A percentile compares a stretch with the other conserved stretches of the same genome.
Evolutionary conservation across 2,329 filamentous ascomycete species (phyloP).

Genomic region (Cladosporium sp.): DNA sequence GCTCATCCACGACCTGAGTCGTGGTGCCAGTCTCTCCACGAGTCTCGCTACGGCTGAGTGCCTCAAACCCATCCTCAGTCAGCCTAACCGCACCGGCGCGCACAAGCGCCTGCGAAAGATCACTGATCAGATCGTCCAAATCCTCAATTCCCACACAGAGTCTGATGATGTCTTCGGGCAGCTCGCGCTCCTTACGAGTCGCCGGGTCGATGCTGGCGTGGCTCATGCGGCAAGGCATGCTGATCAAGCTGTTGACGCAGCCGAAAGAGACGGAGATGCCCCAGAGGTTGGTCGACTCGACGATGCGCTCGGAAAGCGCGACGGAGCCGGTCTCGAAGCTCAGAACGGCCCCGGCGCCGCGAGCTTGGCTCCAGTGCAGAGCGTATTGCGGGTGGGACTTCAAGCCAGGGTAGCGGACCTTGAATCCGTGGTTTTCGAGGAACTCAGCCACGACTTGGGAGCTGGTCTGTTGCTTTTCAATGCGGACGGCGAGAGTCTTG

Average conservation of each 20-base stretch:
- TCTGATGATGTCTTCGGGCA: slow-evolving; percentile 96
- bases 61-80: slow-evolving; percentile 76
- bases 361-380: slow-evolving; percentile 91
- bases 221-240: slow-evolving; percentile 99
- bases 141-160: slow-evolving; percentile 97
- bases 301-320: slow-evolving; percentile 80
- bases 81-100: slow-evolving; percentile 91
- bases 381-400: slow-evolving; percentile 96
- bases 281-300: slow-evolving; percentile 87
- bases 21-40: slow-evolving; percentile 28
- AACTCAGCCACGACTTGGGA: slow-evolving; percentile 89
- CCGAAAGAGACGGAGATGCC: slow-evolving; percentile 97
- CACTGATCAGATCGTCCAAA: slow-evolving; percentile 83
- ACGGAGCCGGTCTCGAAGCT: slow-evolving; percentile 94
- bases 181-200: slow-evolving; percentile 78
- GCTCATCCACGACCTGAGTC: slow-evolving; percentile 33
- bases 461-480: slow-evolving; percentile 97
- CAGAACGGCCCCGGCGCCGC: slow-evolving; percentile 88
- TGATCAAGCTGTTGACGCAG: slow-evolving; percentile 97
- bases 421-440: slow-evolving; percentile 86
- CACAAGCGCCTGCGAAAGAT: slow-evolving; percentile 84
- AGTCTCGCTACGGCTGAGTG: slow-evolving; percentile 35
- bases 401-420: slow-evolving; percentile 89
- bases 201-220: slow-evolving; percentile 97
- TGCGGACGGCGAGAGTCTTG: slow-evolving; percentile 94